Evolutionary conservation across 768 basidiomycete genomes (phyloP).

Genomic region (Mycena galericulata): DNA sequence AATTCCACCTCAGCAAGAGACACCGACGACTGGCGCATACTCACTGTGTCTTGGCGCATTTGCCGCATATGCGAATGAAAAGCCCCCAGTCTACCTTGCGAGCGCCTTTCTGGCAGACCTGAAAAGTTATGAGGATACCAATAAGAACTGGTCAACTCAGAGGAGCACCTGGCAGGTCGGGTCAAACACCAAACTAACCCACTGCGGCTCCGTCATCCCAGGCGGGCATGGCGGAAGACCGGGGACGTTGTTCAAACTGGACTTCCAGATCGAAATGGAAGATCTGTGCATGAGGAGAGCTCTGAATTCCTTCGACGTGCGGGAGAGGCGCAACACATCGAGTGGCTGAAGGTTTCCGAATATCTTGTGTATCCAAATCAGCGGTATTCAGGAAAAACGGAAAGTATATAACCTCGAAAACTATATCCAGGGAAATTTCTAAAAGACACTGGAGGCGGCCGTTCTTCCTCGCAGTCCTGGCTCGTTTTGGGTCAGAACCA

Average conservation of each 20-base stretch:
- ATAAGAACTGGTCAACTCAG: slow-evolving; percentile 26
- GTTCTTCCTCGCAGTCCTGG: slow-evolving; percentile 17
- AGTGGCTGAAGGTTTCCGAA: slow-evolving; percentile 49
- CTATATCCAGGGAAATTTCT: slow-evolving; percentile 53
- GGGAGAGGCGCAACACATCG: slow-evolving; percentile 47
- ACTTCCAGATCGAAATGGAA: slow-evolving; percentile 40
- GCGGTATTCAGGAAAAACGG: neutral
- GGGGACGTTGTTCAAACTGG: slow-evolving; percentile 36
- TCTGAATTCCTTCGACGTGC: slow-evolving; percentile 45
- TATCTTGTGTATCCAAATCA: slow-evolving; percentile 53
- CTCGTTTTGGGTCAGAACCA: slow-evolving; percentile 14
- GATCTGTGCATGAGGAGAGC: slow-evolving; percentile 41
- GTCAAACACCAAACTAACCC: slow-evolving; percentile 44
- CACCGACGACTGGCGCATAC: too few species aligned
- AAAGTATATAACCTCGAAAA: slow-evolving; percentile 51
- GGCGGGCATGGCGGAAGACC: slow-evolving; percentile 43
- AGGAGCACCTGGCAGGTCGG: slow-evolving; percentile 48
- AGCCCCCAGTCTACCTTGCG: slow-evolving; percentile 42
- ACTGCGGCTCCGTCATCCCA: slow-evolving; percentile 41
- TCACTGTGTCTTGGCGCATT: slow-evolving; percentile 23
- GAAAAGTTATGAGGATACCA: neutral
- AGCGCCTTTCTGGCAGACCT: slow-evolving; percentile 50
- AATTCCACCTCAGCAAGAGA: too few species aligned
- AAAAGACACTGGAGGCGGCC: slow-evolving; percentile 28
- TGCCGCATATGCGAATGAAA: slow-evolving; percentile 19